Evolutionary conservation across 768 basidiomycete genomes (phyloP), one percentile per base, ranked within the genome.

Genomic region (Rhizopogon vesiculosus): DNA sequence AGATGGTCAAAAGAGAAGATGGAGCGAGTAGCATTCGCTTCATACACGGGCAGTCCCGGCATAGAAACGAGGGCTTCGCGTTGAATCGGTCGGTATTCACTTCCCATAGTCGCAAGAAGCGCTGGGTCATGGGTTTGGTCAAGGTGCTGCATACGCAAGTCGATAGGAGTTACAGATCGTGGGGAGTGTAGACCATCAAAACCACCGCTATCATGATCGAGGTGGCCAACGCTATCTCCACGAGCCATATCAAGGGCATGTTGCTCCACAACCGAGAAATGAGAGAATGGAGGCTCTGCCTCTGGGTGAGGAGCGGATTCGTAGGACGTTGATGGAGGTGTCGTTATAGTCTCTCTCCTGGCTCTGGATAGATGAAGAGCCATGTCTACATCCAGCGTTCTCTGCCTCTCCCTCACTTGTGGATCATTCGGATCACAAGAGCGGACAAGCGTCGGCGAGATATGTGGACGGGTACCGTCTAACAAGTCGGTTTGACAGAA

Each of bases 301-400:
- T 69, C 69, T 6, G 64, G 70, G 61, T 51, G 72, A 57, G 62
- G 71, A 54, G 57, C 52, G 7, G 51, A 16, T n/a, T 64, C 66
- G 28, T 64, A 71, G 19, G 74, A 38, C 12, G 74, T 61, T 25
- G 76, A 66, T 22, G 38, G 8, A 0, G 75, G 70, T 10, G 64
- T 65, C 4, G 73, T 69, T 7, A 83, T 63, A 0, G 86, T 87
- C 50, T 84, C 84, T 57, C 86, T 76, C 19, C 90, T 80, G 1
- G 87, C 89, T 19, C 82, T 78, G 22, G 86, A 88, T 42, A 89
- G 80, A 33, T 89, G 87, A 66, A 91, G 80, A 52, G 89, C 91
- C 89, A 93, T 92, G 64, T 95, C 93, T 0, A 91, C 91, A 64
- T 98, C 95, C 87, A 97, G 91, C 6, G 91, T 85, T 38, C 89